Evolutionary conservation across 257 asterid genomes (phyloP).

Genomic region (Rauvolfia tetraphylla): DNA sequence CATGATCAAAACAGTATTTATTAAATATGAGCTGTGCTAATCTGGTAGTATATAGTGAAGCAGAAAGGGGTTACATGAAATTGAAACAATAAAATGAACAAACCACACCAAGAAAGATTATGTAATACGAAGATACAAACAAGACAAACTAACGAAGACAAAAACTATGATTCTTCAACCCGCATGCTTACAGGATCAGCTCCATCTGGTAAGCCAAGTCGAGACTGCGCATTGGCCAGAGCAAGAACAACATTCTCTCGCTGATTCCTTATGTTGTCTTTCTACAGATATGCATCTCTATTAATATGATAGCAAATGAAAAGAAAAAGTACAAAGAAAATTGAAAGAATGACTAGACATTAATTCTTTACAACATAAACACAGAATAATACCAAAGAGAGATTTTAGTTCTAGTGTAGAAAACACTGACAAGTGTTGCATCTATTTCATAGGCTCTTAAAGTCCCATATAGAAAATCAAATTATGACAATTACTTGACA

Average conservation of each 20-base stretch:
- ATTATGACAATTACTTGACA: not conserved
- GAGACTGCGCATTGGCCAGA: slow-evolving; percentile 87
- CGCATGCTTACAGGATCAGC: slow-evolving; percentile 52
- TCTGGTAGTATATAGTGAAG: not conserved
- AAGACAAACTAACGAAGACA: not conserved
- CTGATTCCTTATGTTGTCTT: slow-evolving; percentile 89
- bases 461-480: not conserved
- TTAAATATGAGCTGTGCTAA: not conserved
- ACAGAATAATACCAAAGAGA: not conserved
- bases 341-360: not conserved
- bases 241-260: slow-evolving; percentile 87
- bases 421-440: not conserved
- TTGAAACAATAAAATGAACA: not conserved
- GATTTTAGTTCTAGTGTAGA: not conserved
- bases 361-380: not conserved
- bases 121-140: not conserved
- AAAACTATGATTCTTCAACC: not conserved
- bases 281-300: slow-evolving; percentile 46
- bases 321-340: not conserved
- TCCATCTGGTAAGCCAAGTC: slow-evolving; percentile 63
- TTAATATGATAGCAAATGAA: slow-evolving; percentile 16
- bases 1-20: not conserved
- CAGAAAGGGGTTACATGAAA: not conserved
- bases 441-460: not conserved
- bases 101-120: not conserved